phyloP scores from a whole-genome alignment of 164 flowering plant genomes.

The Taxillus chinensis region DNA sequence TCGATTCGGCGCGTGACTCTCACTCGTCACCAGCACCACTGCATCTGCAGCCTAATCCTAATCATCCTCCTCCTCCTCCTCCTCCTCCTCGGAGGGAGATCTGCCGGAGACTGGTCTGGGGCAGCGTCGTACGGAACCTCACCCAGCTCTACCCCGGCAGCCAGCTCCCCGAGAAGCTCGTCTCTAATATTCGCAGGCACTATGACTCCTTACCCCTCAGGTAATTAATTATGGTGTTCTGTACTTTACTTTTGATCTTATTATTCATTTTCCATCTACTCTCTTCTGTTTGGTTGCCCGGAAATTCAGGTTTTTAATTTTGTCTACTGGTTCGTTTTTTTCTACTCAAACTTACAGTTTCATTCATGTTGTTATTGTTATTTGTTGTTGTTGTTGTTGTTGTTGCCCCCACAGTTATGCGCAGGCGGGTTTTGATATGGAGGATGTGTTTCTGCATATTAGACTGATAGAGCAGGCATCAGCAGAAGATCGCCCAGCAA shows the following conservation, averaged over 20 bases:
- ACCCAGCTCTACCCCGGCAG: constrained; percentile 91
- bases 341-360: too few species aligned
- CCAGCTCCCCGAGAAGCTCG: constrained; percentile 88
- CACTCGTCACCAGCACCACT: constrained; percentile 1
- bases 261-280: too few species aligned
- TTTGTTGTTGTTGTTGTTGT: neutral
- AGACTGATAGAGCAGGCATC: constrained; percentile 71
- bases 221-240: constrained; percentile 14
- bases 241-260: too few species aligned
- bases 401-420: constrained; percentile 50
- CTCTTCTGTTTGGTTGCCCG: neutral
- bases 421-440: constrained; percentile 84
- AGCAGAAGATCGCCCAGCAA: constrained; percentile 54
- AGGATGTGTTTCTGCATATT: constrained; percentile 85
- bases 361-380: neutral
- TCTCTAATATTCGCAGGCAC: constrained; percentile 81
- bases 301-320: neutral
- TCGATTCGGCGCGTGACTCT: constrained; percentile 50
- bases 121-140: constrained; percentile 63
- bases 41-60: too few species aligned
- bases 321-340: too few species aligned
- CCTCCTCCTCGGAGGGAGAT: constrained; percentile 25
- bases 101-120: constrained; percentile 61
- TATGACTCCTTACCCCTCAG: constrained; percentile 86
- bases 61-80: too few species aligned